Conservation (phyloP, 768 basidiomycete genomes). For the Agrocybe praecox region DNA sequence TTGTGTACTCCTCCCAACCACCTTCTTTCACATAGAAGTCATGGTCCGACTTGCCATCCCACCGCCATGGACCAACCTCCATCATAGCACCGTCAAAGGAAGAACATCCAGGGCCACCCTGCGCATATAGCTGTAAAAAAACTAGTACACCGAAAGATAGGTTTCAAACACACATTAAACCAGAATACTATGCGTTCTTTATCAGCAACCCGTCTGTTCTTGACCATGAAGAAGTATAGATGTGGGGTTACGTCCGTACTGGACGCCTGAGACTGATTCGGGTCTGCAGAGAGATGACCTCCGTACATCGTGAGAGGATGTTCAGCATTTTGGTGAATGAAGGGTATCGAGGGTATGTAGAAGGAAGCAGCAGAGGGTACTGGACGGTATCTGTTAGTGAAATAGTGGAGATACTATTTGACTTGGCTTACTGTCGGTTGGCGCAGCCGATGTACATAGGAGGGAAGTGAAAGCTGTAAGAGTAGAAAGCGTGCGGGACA, state of each 20-base stretch:
- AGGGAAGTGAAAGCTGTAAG: conserved; percentile 15
- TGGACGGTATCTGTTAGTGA: conserved; percentile 24
- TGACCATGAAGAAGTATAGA: conserved; percentile 87
- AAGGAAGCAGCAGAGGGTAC: conserved; percentile 84
- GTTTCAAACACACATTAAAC: conserved; percentile 76
- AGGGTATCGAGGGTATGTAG: conserved; percentile 78
- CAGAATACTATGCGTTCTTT: conserved; percentile 91
- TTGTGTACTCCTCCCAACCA: conserved; percentile 98
- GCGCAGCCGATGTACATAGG: conserved; percentile 22
- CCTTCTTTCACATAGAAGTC: conserved; percentile 76
- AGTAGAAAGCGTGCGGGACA: conserved; percentile 4
- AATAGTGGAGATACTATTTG: background rate
- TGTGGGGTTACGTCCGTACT: conserved; percentile 72
- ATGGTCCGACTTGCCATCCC: conserved; percentile 61
- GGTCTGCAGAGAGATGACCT: conserved; percentile 85
- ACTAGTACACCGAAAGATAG: background rate
- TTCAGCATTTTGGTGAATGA: conserved; percentile 69
- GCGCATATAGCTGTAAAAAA: conserved; percentile 4
- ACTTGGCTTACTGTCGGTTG: conserved; percentile 38
- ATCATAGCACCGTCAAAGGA: conserved; percentile 98
- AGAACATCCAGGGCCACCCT: conserved; percentile 98
- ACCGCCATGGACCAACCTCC: conserved; percentile 94
- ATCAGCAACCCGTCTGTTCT: conserved; percentile 87
- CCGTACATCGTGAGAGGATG: conserved; percentile 80
- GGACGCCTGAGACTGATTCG: conserved; percentile 49